Evolutionary conservation across 306 rosid genomes (phyloP).

Genomic region (Prinsepia uniflora): DNA sequence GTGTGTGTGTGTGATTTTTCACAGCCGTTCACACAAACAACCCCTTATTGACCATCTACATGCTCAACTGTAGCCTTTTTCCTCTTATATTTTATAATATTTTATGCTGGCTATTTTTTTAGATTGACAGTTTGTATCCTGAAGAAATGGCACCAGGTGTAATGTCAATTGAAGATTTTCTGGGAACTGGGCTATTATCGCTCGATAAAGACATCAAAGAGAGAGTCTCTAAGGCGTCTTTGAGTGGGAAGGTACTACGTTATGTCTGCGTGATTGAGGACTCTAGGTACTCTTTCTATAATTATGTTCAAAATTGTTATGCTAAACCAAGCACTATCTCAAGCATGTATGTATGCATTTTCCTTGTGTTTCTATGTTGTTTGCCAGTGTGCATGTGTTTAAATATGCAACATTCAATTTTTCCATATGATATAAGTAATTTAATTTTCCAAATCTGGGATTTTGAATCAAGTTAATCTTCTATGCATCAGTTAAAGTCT

Average conservation of each 20-base stretch:
- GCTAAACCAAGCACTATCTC: not conserved
- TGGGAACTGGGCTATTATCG: conserved; percentile 47
- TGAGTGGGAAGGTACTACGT: conserved; percentile 73
- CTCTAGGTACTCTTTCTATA: conserved; percentile 46
- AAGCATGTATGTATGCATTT: not conserved
- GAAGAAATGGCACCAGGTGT: conserved; percentile 73
- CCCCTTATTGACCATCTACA: not conserved
- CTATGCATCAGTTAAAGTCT: not conserved
- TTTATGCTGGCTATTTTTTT: conserved; percentile 16
- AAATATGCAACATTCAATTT: not conserved
- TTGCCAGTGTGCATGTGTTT: not conserved
- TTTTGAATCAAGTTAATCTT: not conserved
- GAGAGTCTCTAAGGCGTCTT: conserved; percentile 78
- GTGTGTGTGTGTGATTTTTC: conserved; percentile 1
- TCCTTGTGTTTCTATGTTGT: not conserved
- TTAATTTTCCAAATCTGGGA: not conserved
- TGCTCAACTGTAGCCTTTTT: not conserved
- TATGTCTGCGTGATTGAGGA: conserved; percentile 73
- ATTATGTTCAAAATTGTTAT: conserved; percentile 13
- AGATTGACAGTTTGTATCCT: conserved; percentile 93
- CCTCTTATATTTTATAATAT: not conserved
- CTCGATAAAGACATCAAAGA: conserved; percentile 67
- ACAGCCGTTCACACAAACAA: not conserved
- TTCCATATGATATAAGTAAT: not conserved
- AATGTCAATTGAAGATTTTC: conserved; percentile 67